Percentiles rank a stretch among this genome's conserved stretches.
Conservation (phyloP, 1,284 basidiomycete species). For the Moesziomyces antarcticus region DNA sequence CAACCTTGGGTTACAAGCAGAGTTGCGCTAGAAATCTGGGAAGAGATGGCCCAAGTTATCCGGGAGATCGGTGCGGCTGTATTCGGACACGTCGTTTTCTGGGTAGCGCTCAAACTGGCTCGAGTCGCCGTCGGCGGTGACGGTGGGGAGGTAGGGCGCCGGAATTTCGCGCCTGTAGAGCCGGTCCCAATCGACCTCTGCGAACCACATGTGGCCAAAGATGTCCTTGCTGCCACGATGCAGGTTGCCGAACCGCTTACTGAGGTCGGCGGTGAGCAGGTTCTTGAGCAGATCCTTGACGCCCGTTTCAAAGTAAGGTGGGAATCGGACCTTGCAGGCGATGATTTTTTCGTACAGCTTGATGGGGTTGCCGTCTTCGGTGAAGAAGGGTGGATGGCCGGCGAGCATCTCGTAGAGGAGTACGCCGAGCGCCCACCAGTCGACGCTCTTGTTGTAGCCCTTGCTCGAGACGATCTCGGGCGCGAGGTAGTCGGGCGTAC, state of each 20-base stretch:
- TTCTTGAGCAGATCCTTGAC: slow-evolving; percentile 89
- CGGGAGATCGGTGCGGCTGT: slow-evolving; percentile 53
- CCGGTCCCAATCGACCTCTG: slow-evolving; percentile 93
- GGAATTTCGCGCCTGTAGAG: slow-evolving; percentile 87
- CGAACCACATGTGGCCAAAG: slow-evolving; percentile 95
- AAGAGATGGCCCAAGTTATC: slow-evolving; percentile 61
- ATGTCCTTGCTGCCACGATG: slow-evolving; percentile 92
- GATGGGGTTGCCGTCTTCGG: slow-evolving; percentile 75
- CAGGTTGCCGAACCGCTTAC: slow-evolving; percentile 92
- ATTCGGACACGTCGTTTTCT: slow-evolving; percentile 63
- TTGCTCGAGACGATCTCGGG: slow-evolving; percentile 78
- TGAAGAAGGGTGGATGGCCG: slow-evolving; percentile 67
- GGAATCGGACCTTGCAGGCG: slow-evolving; percentile 87
- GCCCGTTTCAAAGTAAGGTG: slow-evolving; percentile 80
- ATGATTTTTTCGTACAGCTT: slow-evolving; percentile 94
- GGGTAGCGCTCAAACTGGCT: slow-evolving; percentile 65
- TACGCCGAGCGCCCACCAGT: slow-evolving; percentile 98
- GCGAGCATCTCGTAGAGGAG: slow-evolving; percentile 76
- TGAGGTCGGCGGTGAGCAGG: slow-evolving; percentile 88
- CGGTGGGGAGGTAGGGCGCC: slow-evolving; percentile 87
- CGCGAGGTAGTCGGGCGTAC: slow-evolving; percentile 81
- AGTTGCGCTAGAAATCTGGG: slow-evolving; percentile 56
- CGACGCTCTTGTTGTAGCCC: slow-evolving; percentile 96
- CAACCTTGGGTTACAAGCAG: too few relatives aligned
- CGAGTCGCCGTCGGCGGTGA: slow-evolving; percentile 69